Conservation (phyloP, 106 monocot genomes). For the Apostasia ramifera region DNA sequence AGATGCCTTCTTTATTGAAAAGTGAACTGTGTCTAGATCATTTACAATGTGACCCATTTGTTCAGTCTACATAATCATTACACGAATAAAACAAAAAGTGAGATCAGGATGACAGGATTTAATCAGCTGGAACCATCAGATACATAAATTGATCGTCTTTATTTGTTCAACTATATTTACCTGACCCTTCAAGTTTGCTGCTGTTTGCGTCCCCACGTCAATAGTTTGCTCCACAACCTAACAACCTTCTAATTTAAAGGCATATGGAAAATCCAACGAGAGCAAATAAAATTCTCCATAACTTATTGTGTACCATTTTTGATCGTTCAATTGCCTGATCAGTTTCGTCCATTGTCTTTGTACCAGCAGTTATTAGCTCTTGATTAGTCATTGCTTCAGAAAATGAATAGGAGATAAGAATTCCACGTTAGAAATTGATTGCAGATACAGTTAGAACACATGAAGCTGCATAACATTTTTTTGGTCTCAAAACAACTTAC, state of each 20-base stretch:
- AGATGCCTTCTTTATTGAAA: constrained; percentile 84
- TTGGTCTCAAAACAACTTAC: too few relatives aligned
- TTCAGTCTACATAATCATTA: constrained; percentile 47
- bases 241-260: constrained; percentile 15
- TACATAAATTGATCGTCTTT: too few relatives aligned
- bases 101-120: not conserved
- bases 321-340: constrained; percentile 92
- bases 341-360: constrained; percentile 77
- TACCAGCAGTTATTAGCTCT: constrained; percentile 70
- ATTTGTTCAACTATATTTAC: constrained; percentile 21
- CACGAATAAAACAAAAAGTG: not conserved
- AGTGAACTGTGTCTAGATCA: constrained; percentile 83
- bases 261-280: not conserved
- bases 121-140: not conserved
- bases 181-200: constrained; percentile 68
- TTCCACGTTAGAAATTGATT: too few relatives aligned
- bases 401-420: not conserved
- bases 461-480: too few relatives aligned
- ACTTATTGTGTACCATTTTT: constrained; percentile 41
- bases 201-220: constrained; percentile 89
- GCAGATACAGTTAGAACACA: too few relatives aligned
- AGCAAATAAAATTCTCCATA: not conserved
- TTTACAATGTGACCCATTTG: constrained; percentile 94
- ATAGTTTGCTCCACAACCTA: constrained; percentile 93
- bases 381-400: constrained; percentile 82